These are phyloP conservation scores for Paramyrothecium roridum DNA, from an alignment of 2,329 filamentous ascomycete genomes.

Conservation along the genomic window DNA sequence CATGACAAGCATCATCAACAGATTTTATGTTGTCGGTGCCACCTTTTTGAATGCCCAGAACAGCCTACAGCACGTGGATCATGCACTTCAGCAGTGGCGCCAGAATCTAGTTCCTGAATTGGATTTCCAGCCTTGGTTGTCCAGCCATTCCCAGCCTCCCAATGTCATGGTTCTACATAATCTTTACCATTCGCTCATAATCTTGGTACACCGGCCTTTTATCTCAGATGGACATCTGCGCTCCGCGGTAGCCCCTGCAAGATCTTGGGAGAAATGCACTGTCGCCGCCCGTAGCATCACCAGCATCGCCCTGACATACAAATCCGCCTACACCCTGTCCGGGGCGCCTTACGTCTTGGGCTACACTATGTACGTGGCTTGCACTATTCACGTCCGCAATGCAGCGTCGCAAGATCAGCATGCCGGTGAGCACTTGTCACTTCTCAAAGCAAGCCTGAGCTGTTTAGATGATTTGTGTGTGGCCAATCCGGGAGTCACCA, in stretches of 20 bases:
- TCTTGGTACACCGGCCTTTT: conserved; percentile 33
- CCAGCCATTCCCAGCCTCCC: conserved; percentile 7
- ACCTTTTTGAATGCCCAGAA: conserved; percentile 2
- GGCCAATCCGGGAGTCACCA: conserved; percentile 18
- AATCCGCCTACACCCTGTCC: conserved; percentile 24
- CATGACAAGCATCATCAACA: conserved; percentile 28
- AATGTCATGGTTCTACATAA: conserved; percentile 27
- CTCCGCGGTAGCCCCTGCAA: not conserved
- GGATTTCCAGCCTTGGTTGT: not conserved
- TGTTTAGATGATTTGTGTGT: conserved; percentile 28
- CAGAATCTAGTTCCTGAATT: conserved; percentile 1
- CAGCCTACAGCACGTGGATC: conserved; percentile 3
- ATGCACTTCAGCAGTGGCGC: conserved; percentile 1
- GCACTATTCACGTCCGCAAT: conserved; percentile 36
- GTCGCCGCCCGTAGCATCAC: conserved; percentile 31
- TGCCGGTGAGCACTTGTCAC: conserved; percentile 15
- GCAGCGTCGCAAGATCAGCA: conserved; percentile 18
- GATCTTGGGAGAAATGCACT: conserved; percentile 25
- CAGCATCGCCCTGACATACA: conserved; percentile 23
- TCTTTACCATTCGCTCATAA: conserved; percentile 28
- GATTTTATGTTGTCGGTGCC: conserved; percentile 6
- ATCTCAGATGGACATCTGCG: conserved; percentile 18
- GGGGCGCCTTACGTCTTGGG: conserved; percentile 31
- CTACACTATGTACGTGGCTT: conserved; percentile 35
- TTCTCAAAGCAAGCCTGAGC: conserved; percentile 21